Conservation (phyloP, 2,329 filamentous ascomycete genomes). For the Trichoderma koningii region DNA sequence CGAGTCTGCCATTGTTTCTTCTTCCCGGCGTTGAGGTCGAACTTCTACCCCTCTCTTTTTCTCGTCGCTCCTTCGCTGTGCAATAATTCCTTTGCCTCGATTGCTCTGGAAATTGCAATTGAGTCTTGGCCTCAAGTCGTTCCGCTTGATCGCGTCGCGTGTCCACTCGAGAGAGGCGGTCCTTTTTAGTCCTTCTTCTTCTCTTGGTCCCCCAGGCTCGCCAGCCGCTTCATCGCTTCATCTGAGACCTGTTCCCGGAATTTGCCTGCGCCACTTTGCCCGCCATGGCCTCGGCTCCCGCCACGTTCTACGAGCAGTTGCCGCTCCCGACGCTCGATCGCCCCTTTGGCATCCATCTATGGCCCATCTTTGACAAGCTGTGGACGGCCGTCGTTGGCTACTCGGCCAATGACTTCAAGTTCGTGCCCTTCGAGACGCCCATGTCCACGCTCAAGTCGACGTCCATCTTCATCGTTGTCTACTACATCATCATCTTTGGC, state of each 20-base stretch:
- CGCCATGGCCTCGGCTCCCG: conserved; percentile 40
- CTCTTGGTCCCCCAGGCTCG: background rate
- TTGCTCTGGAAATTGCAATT: conserved; percentile 15
- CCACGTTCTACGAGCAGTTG: conserved; percentile 54
- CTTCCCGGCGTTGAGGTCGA: conserved; percentile 28
- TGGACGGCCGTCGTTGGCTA: conserved; percentile 79
- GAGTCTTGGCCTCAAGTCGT: conserved; percentile 11
- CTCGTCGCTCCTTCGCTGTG: conserved; percentile 42
- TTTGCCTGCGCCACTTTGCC: conserved; percentile 24
- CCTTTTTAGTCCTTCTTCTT: background rate
- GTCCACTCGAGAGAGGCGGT: conserved; percentile 4
- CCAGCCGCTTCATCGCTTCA: background rate
- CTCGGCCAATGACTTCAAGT: conserved; percentile 81
- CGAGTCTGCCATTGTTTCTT: conserved; percentile 27
- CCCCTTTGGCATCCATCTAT: conserved; percentile 87
- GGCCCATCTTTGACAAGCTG: conserved; percentile 90
- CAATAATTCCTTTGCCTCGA: conserved; percentile 13
- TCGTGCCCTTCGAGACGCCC: conserved; percentile 77
- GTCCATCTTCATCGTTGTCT: conserved; percentile 76
- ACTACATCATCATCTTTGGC: conserved; percentile 93
- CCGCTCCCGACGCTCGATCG: conserved; percentile 82
- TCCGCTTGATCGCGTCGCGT: conserved; percentile 25
- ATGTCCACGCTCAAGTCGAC: conserved; percentile 89
- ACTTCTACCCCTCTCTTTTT: conserved; percentile 36
- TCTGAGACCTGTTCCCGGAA: conserved; percentile 6